Evolutionary conservation across 192 early-diverging fungal genomes (phyloP).

Genomic region (Podila verticillata): DNA sequence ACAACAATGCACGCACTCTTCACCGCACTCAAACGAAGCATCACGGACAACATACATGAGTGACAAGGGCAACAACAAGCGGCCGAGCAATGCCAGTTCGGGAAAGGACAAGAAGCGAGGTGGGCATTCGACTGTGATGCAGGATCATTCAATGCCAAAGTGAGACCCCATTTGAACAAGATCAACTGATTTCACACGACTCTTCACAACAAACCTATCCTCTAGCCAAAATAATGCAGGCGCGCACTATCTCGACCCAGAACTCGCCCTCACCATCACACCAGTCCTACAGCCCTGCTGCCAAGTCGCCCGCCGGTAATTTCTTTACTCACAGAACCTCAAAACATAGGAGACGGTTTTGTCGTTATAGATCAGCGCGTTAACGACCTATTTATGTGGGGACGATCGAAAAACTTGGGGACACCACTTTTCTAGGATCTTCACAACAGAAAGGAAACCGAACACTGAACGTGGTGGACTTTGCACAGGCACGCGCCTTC

Average conservation of each 20-base stretch:
- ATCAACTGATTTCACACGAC: not conserved
- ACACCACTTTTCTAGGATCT: not conserved
- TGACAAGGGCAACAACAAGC: conserved; percentile 25
- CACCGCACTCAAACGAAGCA: not conserved
- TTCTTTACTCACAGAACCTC: not conserved
- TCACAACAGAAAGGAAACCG: not conserved
- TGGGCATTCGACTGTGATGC: not conserved
- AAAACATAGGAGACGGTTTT: too few species aligned
- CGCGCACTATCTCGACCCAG: conserved; percentile 39
- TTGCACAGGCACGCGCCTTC: conserved; percentile 74
- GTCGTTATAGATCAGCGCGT: too few species aligned
- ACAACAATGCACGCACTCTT: not conserved
- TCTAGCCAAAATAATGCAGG: conserved; percentile 40
- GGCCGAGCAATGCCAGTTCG: conserved; percentile 13
- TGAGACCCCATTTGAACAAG: too few species aligned
- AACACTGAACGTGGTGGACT: not conserved
- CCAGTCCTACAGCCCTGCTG: not conserved
- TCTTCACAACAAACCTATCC: not conserved
- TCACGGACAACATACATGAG: not conserved
- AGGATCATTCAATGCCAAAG: too few species aligned
- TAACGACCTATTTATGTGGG: too few species aligned
- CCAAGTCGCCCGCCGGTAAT: not conserved
- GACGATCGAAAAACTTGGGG: too few species aligned
- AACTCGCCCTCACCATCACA: conserved; percentile 3
- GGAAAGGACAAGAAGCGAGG: conserved; percentile 52